Base-by-base conservation (phyloP, 495 filamentous ascomycete genomes). In the Pyronema omphalodes region DNA sequence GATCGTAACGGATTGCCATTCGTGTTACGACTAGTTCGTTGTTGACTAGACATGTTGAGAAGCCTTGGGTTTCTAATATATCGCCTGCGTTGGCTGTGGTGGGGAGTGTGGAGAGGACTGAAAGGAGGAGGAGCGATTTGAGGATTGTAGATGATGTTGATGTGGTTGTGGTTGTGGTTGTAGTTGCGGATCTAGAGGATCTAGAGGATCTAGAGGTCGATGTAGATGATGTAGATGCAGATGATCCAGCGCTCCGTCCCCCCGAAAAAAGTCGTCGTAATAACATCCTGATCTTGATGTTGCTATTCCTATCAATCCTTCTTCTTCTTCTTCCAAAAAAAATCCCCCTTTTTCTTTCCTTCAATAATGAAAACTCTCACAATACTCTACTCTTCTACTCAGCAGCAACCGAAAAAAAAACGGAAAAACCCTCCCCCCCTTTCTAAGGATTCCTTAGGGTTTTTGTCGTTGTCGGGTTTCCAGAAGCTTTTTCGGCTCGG, bases 1-100 rank as follows among this genome's bases (percentile, higher is more conserved):
- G 77, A 68, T 89, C 77, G 69, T 88, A 98, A 57, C 78, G 71
- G 55, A 96, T 79, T 58, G 93, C 71, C 56, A 91, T 72, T 54
- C 74, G 76, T 44, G 84, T 70, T 53, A 96, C 82, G 53, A 75
- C 71, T 55, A 98, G 83, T 18, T 69, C 69, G 23, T 82, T 71
- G 45, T 77, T 74, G 8, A 70, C 67, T 60, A 80, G 69, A 70
- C 91, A 98, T 55, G 75, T 78, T 60, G 71, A 79, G 70, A 89
- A 89, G 53, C 88, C 86, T 39, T 70, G 72, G 33, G 91, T 95
- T 61, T 80, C 76, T 23, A 98, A 75, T 14, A 88, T 71, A 64
- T 93, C 82, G 49, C 68, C 74, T 53, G 77, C 83, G 61, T 58
- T 61, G 5, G 5, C 23, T 5, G n/a, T n/a, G 51, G 55, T 65